Conservation (phyloP, 345 rosid genomes). For the Microthlaspi erraticum region DNA sequence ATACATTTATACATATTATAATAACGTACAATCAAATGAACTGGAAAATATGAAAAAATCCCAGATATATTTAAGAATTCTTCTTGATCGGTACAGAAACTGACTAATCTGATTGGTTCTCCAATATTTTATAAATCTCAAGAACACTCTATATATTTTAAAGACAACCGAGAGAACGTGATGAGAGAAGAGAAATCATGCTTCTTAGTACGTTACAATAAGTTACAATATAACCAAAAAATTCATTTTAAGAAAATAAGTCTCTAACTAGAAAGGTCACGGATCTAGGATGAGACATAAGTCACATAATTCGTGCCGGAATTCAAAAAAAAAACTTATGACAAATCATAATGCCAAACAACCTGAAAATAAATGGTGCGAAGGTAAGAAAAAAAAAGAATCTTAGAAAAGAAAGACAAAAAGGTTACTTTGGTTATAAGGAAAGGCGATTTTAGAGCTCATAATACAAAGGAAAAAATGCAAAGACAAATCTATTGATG, state of each 20-base stretch:
- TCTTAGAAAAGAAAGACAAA: not conserved
- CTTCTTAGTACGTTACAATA: no score
- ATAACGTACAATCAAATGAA: no score
- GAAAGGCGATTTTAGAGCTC: not conserved
- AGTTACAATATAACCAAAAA: no score
- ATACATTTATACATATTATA: no score
- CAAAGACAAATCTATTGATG: not conserved
- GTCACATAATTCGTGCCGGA: not conserved
- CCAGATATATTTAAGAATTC: no score
- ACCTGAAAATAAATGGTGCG: not conserved
- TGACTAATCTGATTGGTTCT: no score
- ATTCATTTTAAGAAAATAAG: not conserved
- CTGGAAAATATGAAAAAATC: no score
- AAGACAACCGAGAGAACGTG: not conserved
- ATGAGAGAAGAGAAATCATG: not conserved
- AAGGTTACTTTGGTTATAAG: not conserved
- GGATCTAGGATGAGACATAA: not conserved
- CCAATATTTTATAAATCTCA: no score
- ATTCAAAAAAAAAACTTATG: not conserved
- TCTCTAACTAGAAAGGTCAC: not conserved
- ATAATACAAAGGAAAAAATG: not conserved
- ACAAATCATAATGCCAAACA: not conserved
- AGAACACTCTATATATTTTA: no score
- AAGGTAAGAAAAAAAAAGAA: not conserved
- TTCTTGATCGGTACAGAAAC: no score